Evolutionary conservation across 2,329 filamentous ascomycete species (phyloP).

Genomic region (Aspergillus sergii): DNA sequence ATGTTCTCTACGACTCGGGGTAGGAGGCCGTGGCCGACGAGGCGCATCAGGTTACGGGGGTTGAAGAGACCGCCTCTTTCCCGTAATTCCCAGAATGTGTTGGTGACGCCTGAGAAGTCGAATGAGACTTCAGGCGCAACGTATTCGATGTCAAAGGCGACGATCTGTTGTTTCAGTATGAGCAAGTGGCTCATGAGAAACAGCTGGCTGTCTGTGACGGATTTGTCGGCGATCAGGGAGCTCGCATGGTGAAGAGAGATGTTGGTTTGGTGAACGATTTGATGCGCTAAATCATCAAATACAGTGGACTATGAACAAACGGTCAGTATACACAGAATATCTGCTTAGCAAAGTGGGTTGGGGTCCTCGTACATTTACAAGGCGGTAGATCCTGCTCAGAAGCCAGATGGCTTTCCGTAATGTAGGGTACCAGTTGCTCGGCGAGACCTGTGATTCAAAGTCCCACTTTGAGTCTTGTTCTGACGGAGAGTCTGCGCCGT

Average conservation of each 20-base stretch:
- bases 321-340: constrained; percentile 18
- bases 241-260: constrained; percentile 78
- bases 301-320: constrained; percentile 57
- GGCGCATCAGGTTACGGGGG: constrained; percentile 61
- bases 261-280: constrained; percentile 89
- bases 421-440: constrained; percentile 68
- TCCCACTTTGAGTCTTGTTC: constrained; percentile 53
- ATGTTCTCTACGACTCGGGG: constrained; percentile 71
- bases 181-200: constrained; percentile 96
- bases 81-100: constrained; percentile 68
- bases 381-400: constrained; percentile 68
- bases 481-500: constrained; percentile 49
- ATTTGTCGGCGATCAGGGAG: constrained; percentile 65
- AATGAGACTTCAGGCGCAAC: constrained; percentile 66
- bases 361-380: constrained; percentile 60
- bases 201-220: constrained; percentile 75
- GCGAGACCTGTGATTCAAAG: constrained; percentile 59
- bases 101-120: constrained; percentile 67
- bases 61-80: constrained; percentile 68
- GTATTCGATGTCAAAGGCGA: constrained; percentile 90
- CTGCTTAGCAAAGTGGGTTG: not conserved
- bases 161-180: constrained; percentile 91
- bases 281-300: constrained; percentile 72
- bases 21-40: constrained; percentile 61
- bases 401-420: constrained; percentile 69